Evolutionary conservation across 257 asterid species (phyloP).

Genomic region (Solanum chiquidenum): DNA sequence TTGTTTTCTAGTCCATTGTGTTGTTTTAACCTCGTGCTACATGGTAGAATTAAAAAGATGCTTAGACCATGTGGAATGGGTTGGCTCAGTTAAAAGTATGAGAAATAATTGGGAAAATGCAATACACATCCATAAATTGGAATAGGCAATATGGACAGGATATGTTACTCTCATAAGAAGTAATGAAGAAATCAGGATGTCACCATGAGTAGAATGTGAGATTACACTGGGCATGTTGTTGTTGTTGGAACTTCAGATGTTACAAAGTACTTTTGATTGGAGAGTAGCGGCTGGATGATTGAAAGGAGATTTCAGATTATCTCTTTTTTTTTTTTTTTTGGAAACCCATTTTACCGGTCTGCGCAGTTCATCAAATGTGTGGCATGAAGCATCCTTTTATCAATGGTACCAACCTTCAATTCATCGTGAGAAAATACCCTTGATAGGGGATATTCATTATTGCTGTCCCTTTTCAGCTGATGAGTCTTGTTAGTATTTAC

Average conservation of each 20-base stretch:
- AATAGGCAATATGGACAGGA: not conserved
- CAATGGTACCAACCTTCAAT: not conserved
- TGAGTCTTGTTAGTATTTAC: no score
- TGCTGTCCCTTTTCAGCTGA: not conserved
- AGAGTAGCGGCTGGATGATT: not conserved
- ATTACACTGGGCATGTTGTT: not conserved
- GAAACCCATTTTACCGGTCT: not conserved
- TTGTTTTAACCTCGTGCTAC: not conserved
- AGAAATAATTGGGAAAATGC: not conserved
- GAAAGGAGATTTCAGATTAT: not conserved
- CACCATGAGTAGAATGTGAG: not conserved
- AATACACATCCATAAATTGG: not conserved
- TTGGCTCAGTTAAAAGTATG: not conserved
- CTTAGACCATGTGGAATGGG: not conserved
- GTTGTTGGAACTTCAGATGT: not conserved
- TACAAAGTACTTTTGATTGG: not conserved
- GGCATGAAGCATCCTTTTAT: not conserved
- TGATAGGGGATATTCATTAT: not conserved
- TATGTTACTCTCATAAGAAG: not conserved
- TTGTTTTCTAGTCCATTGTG: not conserved
- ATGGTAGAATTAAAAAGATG: not conserved
- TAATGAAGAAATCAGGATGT: not conserved
- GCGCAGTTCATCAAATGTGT: not conserved
- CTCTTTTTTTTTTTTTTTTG: not conserved
- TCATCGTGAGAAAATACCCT: not conserved